Percentiles rank a stretch among this genome's conserved stretches.
Conservation (phyloP, 148 eudicot genomes). For the Amaranthus hypochondriacus region DNA sequence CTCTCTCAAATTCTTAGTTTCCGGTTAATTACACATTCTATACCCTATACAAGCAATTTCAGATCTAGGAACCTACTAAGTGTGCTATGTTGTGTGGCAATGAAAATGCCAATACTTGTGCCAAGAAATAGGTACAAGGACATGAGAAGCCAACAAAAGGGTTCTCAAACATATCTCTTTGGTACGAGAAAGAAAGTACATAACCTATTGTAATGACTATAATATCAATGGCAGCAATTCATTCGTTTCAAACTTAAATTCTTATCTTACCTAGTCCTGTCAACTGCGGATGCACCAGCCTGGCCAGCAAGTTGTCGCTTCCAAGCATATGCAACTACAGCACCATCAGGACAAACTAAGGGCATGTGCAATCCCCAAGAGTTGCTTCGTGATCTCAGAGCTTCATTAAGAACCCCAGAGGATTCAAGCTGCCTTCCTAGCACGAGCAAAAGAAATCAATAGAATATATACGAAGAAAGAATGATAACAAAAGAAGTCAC, state of each 20-base stretch:
- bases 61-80: too few species aligned
- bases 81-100: too few species aligned
- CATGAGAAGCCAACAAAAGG: too few species aligned
- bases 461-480: not conserved
- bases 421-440: slow-evolving; percentile 89
- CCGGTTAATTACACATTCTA: too few species aligned
- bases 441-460: slow-evolving; percentile 9
- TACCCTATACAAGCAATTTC: too few species aligned
- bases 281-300: slow-evolving; percentile 99
- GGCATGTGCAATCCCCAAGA: slow-evolving; percentile 99
- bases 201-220: not conserved
- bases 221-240: not conserved
- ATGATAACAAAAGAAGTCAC: not conserved
- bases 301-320: slow-evolving; percentile 99
- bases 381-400: slow-evolving; percentile 88
- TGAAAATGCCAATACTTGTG: too few species aligned
- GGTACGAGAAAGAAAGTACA: too few species aligned
- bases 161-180: too few species aligned
- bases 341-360: slow-evolving; percentile 98
- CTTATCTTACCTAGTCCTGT: slow-evolving; percentile 71
- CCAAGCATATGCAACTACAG: slow-evolving; percentile 99
- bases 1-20: too few species aligned
- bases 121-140: too few species aligned
- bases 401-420: slow-evolving; percentile 84
- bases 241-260: not conserved